Evolutionary conservation across 345 rosid genomes (phyloP), one percentile per base, ranked within the genome.

Genomic region (Salix suchowensis): DNA sequence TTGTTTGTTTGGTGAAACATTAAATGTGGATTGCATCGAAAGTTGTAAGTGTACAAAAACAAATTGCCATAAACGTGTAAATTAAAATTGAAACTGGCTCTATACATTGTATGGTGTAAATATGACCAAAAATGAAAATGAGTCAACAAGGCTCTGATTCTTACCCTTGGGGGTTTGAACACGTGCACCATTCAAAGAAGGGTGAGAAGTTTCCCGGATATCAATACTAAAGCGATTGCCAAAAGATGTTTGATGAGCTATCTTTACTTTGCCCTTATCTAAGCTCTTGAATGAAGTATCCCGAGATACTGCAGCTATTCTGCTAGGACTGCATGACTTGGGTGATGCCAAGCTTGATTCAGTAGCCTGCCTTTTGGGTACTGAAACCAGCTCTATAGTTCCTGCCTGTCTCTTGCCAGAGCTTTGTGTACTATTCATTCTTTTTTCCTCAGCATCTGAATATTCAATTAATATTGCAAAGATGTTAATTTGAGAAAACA

Each of bases 151-250:
- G 36, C 28, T 54, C 3, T 36, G 67, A 44, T 30, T 32, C 83
- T 79, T 88, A 94, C 99, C 89, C 85, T 87, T 91, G 42, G 86
- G 77, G 46, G 84, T 26, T 78, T 86, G 91, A 79, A 84, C 86
- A 39, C 84, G 85, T 23, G 91, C 72, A 83, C 80, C 83, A 74
- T 85, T 75, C 65, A 70, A 65, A 67, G 85, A 77, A 80, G 92
- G 81, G 71, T 88, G 85, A 61, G 77, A 77, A 74, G 66, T 73
- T 82, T 87, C 98, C 2, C 77, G 46, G 73, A 71, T 60, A 37
- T 88, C 91, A 77, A 80, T 83, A 80, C 75, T 71, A 14, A 83
- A 80, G 44, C 71, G 83, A 82, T 65, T 85, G 54, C 77, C 80
- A 75, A 73, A 78, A 80, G 94, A 84, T 74, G 83, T 58, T 75